Conservation (phyloP, 2,329 filamentous ascomycete species). For the Aspergillus uvarum region DNA sequence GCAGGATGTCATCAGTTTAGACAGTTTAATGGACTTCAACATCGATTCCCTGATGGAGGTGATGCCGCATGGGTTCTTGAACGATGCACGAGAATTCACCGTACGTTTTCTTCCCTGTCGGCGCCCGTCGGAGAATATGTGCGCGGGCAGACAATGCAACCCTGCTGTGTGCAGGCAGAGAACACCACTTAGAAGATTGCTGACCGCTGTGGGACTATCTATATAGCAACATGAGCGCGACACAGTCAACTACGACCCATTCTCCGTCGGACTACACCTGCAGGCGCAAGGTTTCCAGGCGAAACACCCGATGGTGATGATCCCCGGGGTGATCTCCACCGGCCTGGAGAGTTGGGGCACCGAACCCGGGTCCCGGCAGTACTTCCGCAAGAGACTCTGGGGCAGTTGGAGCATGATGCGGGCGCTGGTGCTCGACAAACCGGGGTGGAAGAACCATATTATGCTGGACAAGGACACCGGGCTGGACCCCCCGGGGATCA, state of each 20-base stretch:
- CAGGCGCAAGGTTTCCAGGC: conserved; percentile 76
- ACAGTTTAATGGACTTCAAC: conserved; percentile 67
- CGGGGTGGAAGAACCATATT: conserved; percentile 91
- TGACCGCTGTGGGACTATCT: neutral
- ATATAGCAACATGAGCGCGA: conserved; percentile 78
- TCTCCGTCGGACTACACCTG: conserved; percentile 83
- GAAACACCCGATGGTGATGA: conserved; percentile 90
- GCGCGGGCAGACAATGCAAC: neutral
- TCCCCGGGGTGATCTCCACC: conserved; percentile 95
- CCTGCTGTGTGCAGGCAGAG: neutral
- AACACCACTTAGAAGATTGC: neutral
- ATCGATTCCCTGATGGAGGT: conserved; percentile 85
- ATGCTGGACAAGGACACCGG: conserved; percentile 94
- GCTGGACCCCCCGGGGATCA: conserved; percentile 84
- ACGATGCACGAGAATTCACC: conserved; percentile 81
- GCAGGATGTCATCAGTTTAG: conserved; percentile 86
- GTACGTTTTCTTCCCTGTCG: conserved; percentile 49
- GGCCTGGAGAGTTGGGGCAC: conserved; percentile 97
- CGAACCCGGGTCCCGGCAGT: conserved; percentile 75
- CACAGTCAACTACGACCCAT: conserved; percentile 87
- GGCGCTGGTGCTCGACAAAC: conserved; percentile 87
- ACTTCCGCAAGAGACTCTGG: conserved; percentile 94
- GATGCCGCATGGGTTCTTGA: conserved; percentile 79
- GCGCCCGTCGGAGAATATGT: neutral
- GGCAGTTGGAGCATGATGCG: conserved; percentile 99